These are phyloP conservation scores for Metarhizium brunneum DNA, from an alignment of 2,329 filamentous ascomycete genomes.

Conservation along the genomic window DNA sequence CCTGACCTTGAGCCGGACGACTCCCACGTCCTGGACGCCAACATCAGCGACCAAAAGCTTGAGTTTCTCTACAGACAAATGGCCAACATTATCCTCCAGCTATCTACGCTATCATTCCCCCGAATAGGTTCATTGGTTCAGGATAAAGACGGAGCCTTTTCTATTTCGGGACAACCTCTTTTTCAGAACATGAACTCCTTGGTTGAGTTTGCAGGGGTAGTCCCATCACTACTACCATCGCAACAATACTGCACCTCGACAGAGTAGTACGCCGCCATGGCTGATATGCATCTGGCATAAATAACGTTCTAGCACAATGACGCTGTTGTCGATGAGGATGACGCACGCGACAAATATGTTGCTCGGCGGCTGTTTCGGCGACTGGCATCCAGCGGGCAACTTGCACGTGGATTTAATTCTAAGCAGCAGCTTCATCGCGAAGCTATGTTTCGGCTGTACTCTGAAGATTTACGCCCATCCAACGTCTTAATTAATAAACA, in stretches of 20 bases:
- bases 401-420: no score
- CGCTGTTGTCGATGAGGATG: slow-evolving; percentile 18
- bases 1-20: slow-evolving; percentile 15
- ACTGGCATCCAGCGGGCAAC: slow-evolving; percentile 4
- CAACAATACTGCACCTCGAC: slow-evolving; percentile 12
- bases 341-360: slow-evolving; percentile 22
- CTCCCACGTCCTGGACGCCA: slow-evolving; percentile 20
- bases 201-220: slow-evolving; percentile 12
- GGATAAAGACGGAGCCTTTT: slow-evolving; percentile 14
- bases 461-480: slow-evolving; percentile 21
- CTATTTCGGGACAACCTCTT: slow-evolving; percentile 23
- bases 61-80: slow-evolving; percentile 27
- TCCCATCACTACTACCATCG: slow-evolving; percentile 10
- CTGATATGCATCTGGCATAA: slow-evolving; percentile 26
- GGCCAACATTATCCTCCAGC: slow-evolving; percentile 30
- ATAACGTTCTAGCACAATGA: slow-evolving; percentile 28
- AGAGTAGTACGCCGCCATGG: slow-evolving; percentile 23
- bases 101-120: slow-evolving; percentile 23
- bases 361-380: slow-evolving; percentile 21
- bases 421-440: no score
- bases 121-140: slow-evolving; percentile 27
- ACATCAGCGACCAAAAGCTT: slow-evolving; percentile 22
- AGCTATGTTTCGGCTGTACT: slow-evolving; percentile 19
- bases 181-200: slow-evolving; percentile 31
- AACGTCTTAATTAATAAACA: slow-evolving; percentile 22